Percentiles rank a stretch among this genome's conserved stretches.
Conservation (phyloP, 2,329 filamentous ascomycete species). For the Nemania abortiva region DNA sequence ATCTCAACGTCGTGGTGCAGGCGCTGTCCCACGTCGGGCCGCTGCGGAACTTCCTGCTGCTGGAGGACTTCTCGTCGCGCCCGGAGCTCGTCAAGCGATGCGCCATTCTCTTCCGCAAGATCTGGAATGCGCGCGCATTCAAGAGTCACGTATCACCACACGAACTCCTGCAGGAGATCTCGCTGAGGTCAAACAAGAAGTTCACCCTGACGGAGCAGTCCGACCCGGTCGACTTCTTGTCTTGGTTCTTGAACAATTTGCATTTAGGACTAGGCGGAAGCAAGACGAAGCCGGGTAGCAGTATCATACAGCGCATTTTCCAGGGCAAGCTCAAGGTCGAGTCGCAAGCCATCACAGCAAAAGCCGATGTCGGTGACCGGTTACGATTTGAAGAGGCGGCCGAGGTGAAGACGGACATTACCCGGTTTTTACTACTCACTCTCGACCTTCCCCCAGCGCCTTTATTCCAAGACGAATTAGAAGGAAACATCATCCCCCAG, state of each 20-base stretch:
- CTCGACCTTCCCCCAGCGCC: slow-evolving; percentile 92
- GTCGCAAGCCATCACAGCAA: slow-evolving; percentile 92
- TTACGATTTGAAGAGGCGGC: slow-evolving; percentile 93
- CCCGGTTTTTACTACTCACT: slow-evolving; percentile 90
- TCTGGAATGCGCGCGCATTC: slow-evolving; percentile 98
- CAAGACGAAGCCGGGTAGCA: slow-evolving; percentile 84
- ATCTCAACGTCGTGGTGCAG: slow-evolving; percentile 95
- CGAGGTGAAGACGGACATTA: slow-evolving; percentile 79
- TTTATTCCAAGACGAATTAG: slow-evolving; percentile 93
- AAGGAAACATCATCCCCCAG: slow-evolving; percentile 96
- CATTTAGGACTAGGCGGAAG: slow-evolving; percentile 92
- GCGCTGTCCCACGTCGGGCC: slow-evolving; percentile 90
- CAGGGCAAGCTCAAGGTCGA: slow-evolving; percentile 93
- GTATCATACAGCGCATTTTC: slow-evolving; percentile 91
- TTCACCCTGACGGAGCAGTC: slow-evolving; percentile 92
- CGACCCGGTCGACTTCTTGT: slow-evolving; percentile 95
- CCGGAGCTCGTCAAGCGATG: slow-evolving; percentile 88
- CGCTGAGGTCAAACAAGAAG: slow-evolving; percentile 88
- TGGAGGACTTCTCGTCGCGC: slow-evolving; percentile 80
- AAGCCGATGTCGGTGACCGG: slow-evolving; percentile 86
- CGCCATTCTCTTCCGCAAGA: slow-evolving; percentile 91
- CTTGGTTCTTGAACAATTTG: slow-evolving; percentile 97
- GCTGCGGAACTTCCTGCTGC: slow-evolving; percentile 89
- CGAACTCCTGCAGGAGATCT: slow-evolving; percentile 95
- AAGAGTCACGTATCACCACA: slow-evolving; percentile 97